A percentile compares a stretch with the other conserved stretches of the same genome.
phyloP scores from a whole-genome alignment of 805 yeast genomes.

The Lipomyces starkeyi region DNA sequence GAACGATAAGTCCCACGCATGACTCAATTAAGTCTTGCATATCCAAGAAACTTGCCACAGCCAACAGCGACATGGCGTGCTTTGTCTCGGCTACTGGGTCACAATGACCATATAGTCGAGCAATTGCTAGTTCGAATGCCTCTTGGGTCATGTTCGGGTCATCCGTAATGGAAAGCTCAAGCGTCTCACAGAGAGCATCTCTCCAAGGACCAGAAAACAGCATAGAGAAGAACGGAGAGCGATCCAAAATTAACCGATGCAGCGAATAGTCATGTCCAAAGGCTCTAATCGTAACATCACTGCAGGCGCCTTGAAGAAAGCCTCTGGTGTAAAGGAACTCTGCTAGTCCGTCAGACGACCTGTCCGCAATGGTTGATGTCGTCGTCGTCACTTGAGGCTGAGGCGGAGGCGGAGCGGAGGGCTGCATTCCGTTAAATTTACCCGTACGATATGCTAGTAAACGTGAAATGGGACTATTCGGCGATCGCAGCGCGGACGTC shows the following conservation, averaged over 20 bases:
- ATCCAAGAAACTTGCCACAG: conserved; percentile 58
- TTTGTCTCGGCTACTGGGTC: conserved; percentile 47
- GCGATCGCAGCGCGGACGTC: background rate
- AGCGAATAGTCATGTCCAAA: conserved; percentile 54
- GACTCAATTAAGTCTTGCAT: conserved; percentile 54
- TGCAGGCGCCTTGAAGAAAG: conserved; percentile 54
- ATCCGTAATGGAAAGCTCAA: conserved; percentile 47
- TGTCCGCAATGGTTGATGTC: background rate
- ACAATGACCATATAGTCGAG: conserved; percentile 54
- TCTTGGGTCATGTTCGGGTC: conserved; percentile 52
- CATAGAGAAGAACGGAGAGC: conserved; percentile 56
- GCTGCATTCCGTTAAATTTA: background rate
- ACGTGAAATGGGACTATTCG: conserved; percentile 2
- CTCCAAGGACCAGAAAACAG: conserved; percentile 56
- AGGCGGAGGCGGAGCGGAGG: background rate
- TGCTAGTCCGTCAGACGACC: conserved; percentile 30
- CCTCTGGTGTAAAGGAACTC: conserved; percentile 51
- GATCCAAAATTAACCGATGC: conserved; percentile 54
- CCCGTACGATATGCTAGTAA: background rate
- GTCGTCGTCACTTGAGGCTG: background rate
- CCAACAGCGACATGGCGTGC: conserved; percentile 54
- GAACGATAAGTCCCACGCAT: conserved; percentile 52
- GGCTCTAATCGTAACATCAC: conserved; percentile 57
- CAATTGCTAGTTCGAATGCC: conserved; percentile 57
- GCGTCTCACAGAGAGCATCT: conserved; percentile 38